A percentile compares a stretch with the other conserved stretches of the same genome.
Evolutionary conservation across 2,329 filamentous ascomycete species (phyloP).

Genomic region (Aspergillus sp.): DNA sequence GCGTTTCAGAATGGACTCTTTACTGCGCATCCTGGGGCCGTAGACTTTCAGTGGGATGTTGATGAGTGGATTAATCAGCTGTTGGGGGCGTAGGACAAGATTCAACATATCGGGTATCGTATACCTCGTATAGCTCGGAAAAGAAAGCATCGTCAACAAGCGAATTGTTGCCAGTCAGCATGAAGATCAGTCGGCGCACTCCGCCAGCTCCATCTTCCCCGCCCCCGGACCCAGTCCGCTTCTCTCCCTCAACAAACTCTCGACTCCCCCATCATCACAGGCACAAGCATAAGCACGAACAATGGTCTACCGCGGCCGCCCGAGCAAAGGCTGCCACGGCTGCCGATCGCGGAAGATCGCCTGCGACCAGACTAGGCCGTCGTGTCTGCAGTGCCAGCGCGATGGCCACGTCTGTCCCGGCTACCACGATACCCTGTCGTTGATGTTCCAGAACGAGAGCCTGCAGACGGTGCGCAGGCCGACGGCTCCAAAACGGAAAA

Average conservation of each 20-base stretch:
- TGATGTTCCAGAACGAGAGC: slow-evolving; percentile 68
- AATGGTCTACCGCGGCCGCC: slow-evolving; percentile 45
- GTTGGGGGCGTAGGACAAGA: neutral
- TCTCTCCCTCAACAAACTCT: no score
- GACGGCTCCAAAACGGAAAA: neutral
- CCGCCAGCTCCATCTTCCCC: no score
- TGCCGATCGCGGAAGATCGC: slow-evolving; percentile 46
- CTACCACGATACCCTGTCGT: slow-evolving; percentile 62
- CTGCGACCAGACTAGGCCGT: slow-evolving; percentile 61
- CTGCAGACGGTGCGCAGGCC: slow-evolving; percentile 58
- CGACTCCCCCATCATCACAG: no score
- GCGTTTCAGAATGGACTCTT: neutral
- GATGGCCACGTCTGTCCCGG: slow-evolving; percentile 63
- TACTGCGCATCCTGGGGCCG: neutral
- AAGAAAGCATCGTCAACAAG: no score
- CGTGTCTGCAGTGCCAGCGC: slow-evolving; percentile 63
- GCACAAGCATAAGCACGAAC: no score
- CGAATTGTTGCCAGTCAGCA: no score
- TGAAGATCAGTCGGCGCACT: no score
- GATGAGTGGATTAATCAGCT: neutral
- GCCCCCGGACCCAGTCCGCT: no score
- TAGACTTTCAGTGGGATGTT: neutral
- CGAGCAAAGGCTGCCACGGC: slow-evolving; percentile 46
- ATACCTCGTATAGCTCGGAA: no score
- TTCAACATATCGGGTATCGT: no score